These are phyloP conservation scores for Phlyctochytrium planicorne DNA, from an alignment of 192 early-diverging fungal species.

Conservation along the genomic window DNA sequence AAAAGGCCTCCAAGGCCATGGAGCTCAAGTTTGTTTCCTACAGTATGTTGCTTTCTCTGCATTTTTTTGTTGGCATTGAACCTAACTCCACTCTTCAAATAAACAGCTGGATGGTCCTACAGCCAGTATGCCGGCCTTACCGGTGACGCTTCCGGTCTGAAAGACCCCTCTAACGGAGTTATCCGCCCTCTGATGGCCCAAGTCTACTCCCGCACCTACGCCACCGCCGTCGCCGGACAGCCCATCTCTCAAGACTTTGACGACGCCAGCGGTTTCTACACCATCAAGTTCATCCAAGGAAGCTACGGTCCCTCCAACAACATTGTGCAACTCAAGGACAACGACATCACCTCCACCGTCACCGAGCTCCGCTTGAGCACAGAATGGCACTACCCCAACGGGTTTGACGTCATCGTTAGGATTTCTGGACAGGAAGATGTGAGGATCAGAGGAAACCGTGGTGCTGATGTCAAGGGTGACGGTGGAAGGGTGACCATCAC, in stretches of 20 bases:
- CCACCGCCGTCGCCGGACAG: conserved; percentile 21
- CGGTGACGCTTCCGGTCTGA: conserved; percentile 19
- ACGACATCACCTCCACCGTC: too few species aligned
- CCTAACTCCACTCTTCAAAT: conserved; percentile 15
- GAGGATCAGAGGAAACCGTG: too few species aligned
- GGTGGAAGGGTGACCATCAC: too few species aligned
- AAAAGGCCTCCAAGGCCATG: neutral
- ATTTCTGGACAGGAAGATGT: too few species aligned
- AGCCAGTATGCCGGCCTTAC: too few species aligned
- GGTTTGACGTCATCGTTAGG: conserved; percentile 2
- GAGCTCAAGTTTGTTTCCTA: conserved; percentile 11
- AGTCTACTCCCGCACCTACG: conserved; percentile 18
- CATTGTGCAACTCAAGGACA: too few species aligned
- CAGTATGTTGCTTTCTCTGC: conserved; percentile 17
- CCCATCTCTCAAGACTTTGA: conserved; percentile 10
- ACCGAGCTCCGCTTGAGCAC: conserved; percentile 22
- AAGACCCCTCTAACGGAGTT: conserved; percentile 2
- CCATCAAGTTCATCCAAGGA: conserved; percentile 4
- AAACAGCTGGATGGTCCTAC: conserved; percentile 8
- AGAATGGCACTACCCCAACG: conserved; percentile 7
- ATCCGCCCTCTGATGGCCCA: conserved; percentile 15
- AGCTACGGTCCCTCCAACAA: neutral
- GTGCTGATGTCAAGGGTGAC: too few species aligned
- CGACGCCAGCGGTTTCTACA: neutral
- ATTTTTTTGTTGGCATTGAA: neutral